Evolutionary conservation across 1,139 yeast species (phyloP).

Genomic region (Saccharomyces hybrid): DNA sequence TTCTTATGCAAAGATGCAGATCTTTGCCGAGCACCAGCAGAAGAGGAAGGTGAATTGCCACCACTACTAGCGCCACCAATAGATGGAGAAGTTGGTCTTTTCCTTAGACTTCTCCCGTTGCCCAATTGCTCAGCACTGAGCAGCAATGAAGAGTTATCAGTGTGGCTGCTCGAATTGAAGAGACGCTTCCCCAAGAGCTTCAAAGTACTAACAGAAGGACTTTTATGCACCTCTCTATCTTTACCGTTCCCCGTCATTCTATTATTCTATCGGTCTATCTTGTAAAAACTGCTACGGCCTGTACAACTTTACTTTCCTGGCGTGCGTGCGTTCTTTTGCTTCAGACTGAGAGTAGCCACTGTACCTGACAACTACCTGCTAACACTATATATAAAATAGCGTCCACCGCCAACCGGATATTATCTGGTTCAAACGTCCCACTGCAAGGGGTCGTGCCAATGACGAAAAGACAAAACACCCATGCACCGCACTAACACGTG

Average conservation of each 20-base stretch:
- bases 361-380: too few species aligned
- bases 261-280: not conserved
- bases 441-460: conserved; percentile 1
- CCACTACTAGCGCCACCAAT: not conserved
- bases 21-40: not conserved
- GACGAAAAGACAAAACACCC: not conserved
- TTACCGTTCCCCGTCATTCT: not conserved
- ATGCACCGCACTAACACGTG: not conserved
- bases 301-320: not conserved
- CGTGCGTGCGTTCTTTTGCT: not conserved
- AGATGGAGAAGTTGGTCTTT: conserved; percentile 1
- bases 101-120: conserved; percentile 1
- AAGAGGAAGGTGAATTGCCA: conserved; percentile 1
- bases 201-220: conserved; percentile 15
- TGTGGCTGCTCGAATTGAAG: conserved; percentile 1
- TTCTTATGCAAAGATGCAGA: not conserved
- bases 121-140: not conserved
- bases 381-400: not conserved
- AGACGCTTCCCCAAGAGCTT: conserved; percentile 21
- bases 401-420: not conserved
- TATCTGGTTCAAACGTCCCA: not conserved
- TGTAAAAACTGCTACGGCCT: not conserved
- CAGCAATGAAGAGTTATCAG: not conserved
- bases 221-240: conserved; percentile 6
- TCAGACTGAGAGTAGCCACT: too few species aligned